Conservation (phyloP, 805 yeast species). For the Ogataea salicorniae region DNA sequence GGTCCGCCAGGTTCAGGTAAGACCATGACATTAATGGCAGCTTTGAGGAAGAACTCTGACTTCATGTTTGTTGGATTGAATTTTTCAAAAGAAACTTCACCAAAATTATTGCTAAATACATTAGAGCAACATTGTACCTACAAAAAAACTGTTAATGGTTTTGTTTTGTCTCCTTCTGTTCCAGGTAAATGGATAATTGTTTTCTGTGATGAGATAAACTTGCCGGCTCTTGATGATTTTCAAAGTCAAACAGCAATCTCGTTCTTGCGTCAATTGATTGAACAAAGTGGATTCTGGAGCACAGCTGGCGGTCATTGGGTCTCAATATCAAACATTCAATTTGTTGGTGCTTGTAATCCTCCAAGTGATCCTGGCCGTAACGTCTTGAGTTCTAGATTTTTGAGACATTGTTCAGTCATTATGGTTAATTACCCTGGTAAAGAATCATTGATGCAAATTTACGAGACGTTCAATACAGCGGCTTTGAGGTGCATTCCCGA, state of each 20-base stretch:
- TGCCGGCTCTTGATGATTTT: constrained; percentile 66
- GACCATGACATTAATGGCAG: constrained; percentile 80
- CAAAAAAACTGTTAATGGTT: constrained; percentile 45
- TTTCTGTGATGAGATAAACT: constrained; percentile 88
- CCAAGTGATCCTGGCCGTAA: constrained; percentile 75
- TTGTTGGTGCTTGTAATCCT: constrained; percentile 96
- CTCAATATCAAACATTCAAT: constrained; percentile 53
- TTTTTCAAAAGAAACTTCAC: constrained; percentile 76
- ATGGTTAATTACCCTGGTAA: constrained; percentile 76
- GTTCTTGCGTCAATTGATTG: constrained; percentile 70
- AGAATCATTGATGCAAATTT: constrained; percentile 61
- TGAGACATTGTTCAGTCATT: constrained; percentile 60
- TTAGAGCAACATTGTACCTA: constrained; percentile 72
- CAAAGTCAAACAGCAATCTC: constrained; percentile 71
- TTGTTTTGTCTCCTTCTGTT: constrained; percentile 50
- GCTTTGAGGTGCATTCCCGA: constrained; percentile 57
- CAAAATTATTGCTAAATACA: constrained; percentile 53
- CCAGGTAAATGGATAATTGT: constrained; percentile 69
- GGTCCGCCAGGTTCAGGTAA: constrained; percentile 99
- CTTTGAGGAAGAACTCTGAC: constrained; percentile 52
- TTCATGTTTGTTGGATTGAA: constrained; percentile 65
- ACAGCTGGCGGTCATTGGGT: constrained; percentile 61
- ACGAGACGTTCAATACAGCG: constrained; percentile 51
- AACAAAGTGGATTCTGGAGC: constrained; percentile 75
- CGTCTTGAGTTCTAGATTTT: constrained; percentile 50